Conservation (phyloP, 1,284 basidiomycete species). For the Cryptococcus sp. region DNA sequence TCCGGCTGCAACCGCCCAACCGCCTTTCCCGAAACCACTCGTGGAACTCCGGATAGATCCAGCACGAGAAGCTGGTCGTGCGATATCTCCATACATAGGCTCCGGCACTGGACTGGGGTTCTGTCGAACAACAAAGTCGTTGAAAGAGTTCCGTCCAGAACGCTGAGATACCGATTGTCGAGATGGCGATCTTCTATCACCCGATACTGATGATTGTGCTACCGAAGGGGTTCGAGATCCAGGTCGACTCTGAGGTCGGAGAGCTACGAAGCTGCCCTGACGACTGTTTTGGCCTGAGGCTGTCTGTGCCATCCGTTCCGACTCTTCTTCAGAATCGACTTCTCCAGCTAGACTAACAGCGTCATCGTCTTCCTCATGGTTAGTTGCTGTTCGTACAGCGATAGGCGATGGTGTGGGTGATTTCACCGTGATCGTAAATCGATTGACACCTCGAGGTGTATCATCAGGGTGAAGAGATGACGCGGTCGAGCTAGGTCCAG, state of each 20-base stretch:
- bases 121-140: constrained; percentile 20
- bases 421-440: no score
- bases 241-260: neutral
- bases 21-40: constrained; percentile 37
- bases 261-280: constrained; percentile 3
- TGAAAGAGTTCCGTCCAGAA: constrained; percentile 12
- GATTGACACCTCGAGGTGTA: neutral
- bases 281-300: neutral
- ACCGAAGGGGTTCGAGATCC: constrained; percentile 15
- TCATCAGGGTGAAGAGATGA: neutral
- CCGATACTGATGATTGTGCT: neutral
- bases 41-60: constrained; percentile 16
- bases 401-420: no score
- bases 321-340: constrained; percentile 21
- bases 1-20: constrained; percentile 37
- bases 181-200: constrained; percentile 8
- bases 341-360: constrained; percentile 19
- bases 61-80: constrained; percentile 5
- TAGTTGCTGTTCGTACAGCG: no score
- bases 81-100: constrained; percentile 13
- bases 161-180: constrained; percentile 7
- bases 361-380: constrained; percentile 11
- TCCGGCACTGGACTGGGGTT: constrained; percentile 17
- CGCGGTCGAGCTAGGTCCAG: constrained; percentile 8
- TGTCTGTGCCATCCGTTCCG: constrained; percentile 1